A percentile compares a stretch with the other conserved stretches of the same genome.
These are phyloP conservation scores for Ochetophila trinervis DNA, from an alignment of 306 rosid species.

Conservation along the genomic window DNA sequence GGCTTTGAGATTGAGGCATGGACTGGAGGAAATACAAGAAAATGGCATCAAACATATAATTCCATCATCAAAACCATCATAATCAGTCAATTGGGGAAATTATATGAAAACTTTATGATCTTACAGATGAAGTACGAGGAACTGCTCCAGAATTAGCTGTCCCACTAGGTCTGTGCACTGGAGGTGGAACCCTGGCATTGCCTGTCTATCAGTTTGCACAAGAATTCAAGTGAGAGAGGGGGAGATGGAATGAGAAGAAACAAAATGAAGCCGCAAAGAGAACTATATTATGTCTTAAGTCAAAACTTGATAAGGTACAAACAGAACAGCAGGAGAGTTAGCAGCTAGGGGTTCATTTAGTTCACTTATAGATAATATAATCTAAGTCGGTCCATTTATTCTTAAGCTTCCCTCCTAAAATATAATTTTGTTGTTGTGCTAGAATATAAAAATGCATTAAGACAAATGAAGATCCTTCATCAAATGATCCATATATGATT, in stretches of 20 bases:
- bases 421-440: too few relatives aligned
- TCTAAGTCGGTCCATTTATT: too few relatives aligned
- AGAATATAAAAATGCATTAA: too few relatives aligned
- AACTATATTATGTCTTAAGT: too few relatives aligned
- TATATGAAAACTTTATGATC: slow-evolving; percentile 22
- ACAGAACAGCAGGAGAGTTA: too few relatives aligned
- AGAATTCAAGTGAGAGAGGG: background rate
- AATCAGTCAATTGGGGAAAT: background rate
- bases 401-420: too few relatives aligned
- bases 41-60: background rate
- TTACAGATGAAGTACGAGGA: slow-evolving; percentile 80
- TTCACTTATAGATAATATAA: too few relatives aligned
- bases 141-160: slow-evolving; percentile 50
- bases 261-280: too few relatives aligned
- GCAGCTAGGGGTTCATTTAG: too few relatives aligned
- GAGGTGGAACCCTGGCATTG: slow-evolving; percentile 74
- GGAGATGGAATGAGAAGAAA: background rate
- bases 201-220: slow-evolving; percentile 39
- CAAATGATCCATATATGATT: too few relatives aligned
- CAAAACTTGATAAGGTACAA: too few relatives aligned
- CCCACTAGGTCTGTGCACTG: slow-evolving; percentile 76
- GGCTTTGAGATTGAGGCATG: slow-evolving; percentile 65
- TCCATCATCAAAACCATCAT: slow-evolving; percentile 9
- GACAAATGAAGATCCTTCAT: too few relatives aligned
- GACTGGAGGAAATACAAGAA: slow-evolving; percentile 40